These are phyloP conservation scores for Paraglomus occultum DNA, from an alignment of 192 early-diverging fungal genomes.

Conservation along the genomic window DNA sequence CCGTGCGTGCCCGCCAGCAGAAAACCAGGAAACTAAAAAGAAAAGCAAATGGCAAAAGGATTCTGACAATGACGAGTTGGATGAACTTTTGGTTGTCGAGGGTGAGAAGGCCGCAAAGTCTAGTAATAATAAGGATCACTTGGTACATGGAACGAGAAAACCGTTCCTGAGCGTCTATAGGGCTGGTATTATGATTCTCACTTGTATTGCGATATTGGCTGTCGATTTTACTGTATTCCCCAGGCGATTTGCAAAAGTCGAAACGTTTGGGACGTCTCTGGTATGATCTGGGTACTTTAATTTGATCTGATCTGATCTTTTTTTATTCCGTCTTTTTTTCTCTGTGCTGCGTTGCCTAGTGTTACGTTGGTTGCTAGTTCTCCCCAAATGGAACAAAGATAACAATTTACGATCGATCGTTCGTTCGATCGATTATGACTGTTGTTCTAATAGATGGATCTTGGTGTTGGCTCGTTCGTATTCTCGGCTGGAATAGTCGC, in stretches of 20 bases:
- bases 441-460: slow-evolving; percentile 74
- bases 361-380: not conserved
- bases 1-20: not conserved
- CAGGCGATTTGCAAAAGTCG: slow-evolving; percentile 85
- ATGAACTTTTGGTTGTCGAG: not conserved
- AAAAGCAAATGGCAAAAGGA: slow-evolving; percentile 24
- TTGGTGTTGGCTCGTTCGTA: slow-evolving; percentile 91
- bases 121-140: slow-evolving; percentile 28
- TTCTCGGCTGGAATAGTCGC: slow-evolving; percentile 88
- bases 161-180: slow-evolving; percentile 70
- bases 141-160: slow-evolving; percentile 32
- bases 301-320: not conserved
- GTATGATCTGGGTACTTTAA: slow-evolving; percentile 36
- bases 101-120: slow-evolving; percentile 8
- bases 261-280: slow-evolving; percentile 86
- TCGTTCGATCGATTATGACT: not conserved
- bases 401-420: not conserved
- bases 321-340: not conserved
- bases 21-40: slow-evolving; percentile 3
- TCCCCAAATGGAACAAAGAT: not conserved
- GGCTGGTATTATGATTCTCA: slow-evolving; percentile 74
- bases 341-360: not conserved
- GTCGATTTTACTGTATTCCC: slow-evolving; percentile 95
- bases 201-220: slow-evolving; percentile 85
- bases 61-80: slow-evolving; percentile 11